A percentile compares a stretch with the other conserved stretches of the same genome.
Conservation (phyloP, 2,329 filamentous ascomycete species). For the Elsinoe batatas region DNA sequence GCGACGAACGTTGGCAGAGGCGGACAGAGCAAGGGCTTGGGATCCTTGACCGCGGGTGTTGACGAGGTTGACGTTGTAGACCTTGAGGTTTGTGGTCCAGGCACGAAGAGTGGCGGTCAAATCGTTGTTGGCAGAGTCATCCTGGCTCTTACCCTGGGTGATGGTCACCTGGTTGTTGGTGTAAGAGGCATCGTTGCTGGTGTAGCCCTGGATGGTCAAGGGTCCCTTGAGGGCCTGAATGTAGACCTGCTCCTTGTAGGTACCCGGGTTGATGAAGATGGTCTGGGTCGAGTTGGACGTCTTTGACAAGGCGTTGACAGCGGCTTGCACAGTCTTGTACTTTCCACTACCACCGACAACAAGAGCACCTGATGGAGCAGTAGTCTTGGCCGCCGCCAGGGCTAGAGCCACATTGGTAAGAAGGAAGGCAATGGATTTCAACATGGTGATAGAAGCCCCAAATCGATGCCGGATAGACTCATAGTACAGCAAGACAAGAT, state of each 20-base stretch:
- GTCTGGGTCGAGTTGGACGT: constrained; percentile 41
- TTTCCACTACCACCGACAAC: constrained; percentile 36
- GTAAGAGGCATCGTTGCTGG: constrained; percentile 44
- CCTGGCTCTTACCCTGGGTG: constrained; percentile 38
- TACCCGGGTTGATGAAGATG: constrained; percentile 54
- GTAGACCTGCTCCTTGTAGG: constrained; percentile 52
- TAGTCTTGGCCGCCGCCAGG: constrained; percentile 30
- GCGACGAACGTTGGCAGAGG: constrained; percentile 32
- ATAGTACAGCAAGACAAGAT: not conserved
- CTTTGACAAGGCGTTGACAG: constrained; percentile 49
- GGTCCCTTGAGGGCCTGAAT: constrained; percentile 39
- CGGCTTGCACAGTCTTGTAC: constrained; percentile 45
- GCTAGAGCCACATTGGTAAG: constrained; percentile 17
- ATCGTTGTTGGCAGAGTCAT: constrained; percentile 44
- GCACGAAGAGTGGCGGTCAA: constrained; percentile 42
- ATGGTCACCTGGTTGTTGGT: constrained; percentile 49
- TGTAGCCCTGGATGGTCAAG: constrained; percentile 51
- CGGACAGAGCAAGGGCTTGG: constrained; percentile 46
- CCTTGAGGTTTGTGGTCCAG: constrained; percentile 41
- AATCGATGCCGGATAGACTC: not conserved
- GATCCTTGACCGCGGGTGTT: constrained; percentile 40
- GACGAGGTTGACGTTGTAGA: constrained; percentile 54
- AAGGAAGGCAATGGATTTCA: constrained; percentile 15
- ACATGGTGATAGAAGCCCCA: constrained; percentile 7
- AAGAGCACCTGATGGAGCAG: constrained; percentile 42